Percentiles rank a stretch among this genome's conserved stretches.
phyloP scores from a whole-genome alignment of 345 rosid genomes.

The Aegle marmelos region DNA sequence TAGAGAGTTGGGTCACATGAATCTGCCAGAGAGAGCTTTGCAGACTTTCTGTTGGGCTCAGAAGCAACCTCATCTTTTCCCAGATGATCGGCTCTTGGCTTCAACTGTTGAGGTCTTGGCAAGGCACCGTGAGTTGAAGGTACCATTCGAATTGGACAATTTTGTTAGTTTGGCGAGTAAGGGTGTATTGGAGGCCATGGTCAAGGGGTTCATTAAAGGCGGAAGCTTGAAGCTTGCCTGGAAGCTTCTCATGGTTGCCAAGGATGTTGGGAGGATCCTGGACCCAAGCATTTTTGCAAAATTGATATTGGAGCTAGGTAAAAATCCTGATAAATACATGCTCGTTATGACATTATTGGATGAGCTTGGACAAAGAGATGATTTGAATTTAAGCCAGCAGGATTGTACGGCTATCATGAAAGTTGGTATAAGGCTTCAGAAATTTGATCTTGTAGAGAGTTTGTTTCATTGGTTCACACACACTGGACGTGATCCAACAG shows the following conservation, averaged over 20 bases:
- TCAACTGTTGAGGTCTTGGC: constrained; percentile 77
- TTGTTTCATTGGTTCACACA: constrained; percentile 63
- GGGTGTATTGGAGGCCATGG: constrained; percentile 82
- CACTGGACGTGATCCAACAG: constrained; percentile 50
- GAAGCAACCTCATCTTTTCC: constrained; percentile 59
- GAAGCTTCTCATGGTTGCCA: constrained; percentile 59
- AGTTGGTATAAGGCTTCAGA: constrained; percentile 54
- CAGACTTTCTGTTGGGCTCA: constrained; percentile 87
- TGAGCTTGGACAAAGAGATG: constrained; percentile 68
- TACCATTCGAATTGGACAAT: constrained; percentile 52
- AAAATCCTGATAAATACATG: constrained; percentile 62
- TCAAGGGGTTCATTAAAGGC: constrained; percentile 64
- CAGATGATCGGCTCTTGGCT: constrained; percentile 63
- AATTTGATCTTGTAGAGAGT: constrained; percentile 60
- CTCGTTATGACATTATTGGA: constrained; percentile 49
- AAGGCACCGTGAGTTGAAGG: constrained; percentile 50
- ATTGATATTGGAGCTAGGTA: constrained; percentile 65
- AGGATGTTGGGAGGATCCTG: constrained; percentile 51
- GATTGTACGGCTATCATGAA: constrained; percentile 88
- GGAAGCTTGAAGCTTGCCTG: constrained; percentile 63
- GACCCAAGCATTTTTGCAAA: constrained; percentile 66
- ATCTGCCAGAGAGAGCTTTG: constrained; percentile 69
- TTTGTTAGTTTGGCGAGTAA: constrained; percentile 48
- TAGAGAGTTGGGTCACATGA: constrained; percentile 81
- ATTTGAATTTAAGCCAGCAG: constrained; percentile 59